Base-by-base conservation (phyloP, 2,329 filamentous ascomycete genomes). In the Colletotrichum sojae region DNA sequence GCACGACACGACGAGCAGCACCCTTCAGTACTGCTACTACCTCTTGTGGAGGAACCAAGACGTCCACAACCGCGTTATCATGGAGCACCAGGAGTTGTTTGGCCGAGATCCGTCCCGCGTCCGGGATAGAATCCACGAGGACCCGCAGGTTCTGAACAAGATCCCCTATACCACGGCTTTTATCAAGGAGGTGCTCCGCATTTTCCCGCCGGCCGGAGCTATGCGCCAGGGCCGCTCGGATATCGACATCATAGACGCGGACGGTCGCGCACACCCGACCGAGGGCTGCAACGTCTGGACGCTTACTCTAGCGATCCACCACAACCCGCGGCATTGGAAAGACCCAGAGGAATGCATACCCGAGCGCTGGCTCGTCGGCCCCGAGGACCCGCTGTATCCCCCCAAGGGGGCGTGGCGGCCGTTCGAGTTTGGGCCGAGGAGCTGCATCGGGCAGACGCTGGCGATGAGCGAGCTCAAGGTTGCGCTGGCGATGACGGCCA, bases 141-240 rank as follows among this genome's bases (percentile, higher is more conserved):
- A 85, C 27, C 82, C 85, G 0, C 75, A 80, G 27, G 78, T 85
- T 4, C 78, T 89, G 57, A 87, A 85, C 74, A 78, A 82, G 49
- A 79, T 89, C 25, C 79, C 82, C 0, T 89, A 87, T 73, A 87
- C 86, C 3, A 77, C 76, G 5, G 87, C 86, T 36, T 82, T 88
- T 22, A 82, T 88, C 69, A 87, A 88, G 71, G 88, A 90, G 76
- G 79, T 83, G 0, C 77, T 89, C 18, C 82, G 87, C 6, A 75
- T 89, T 36, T 87, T 84, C 70, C 86, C 86, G 5, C 82, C 86
- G 1, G 86, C 84, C 0, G 82, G 78, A 48, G 82, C 82, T 1
- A 79, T 84, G 45, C 81, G 86, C 27, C 67, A 66, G 9, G 82
- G 80, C 31, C 73, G 67, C 27, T 70, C 69, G 18, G 79, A 81